Evolutionary conservation across 148 eudicot genomes (phyloP).

Genomic region (Fagopyrum esculentum): DNA sequence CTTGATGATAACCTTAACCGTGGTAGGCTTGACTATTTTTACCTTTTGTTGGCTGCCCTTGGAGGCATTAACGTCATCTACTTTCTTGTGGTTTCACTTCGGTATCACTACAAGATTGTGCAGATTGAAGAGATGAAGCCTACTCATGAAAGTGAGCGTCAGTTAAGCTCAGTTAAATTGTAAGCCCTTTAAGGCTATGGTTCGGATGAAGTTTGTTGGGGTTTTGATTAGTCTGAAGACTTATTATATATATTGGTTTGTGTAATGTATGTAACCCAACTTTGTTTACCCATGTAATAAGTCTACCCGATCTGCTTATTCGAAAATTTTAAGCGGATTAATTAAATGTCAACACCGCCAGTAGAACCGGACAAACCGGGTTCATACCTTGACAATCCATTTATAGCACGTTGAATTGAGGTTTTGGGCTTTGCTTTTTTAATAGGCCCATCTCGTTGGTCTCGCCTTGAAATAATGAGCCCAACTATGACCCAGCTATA

Average conservation of each 20-base stretch:
- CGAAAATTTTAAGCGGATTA: no score
- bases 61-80: constrained; percentile 51
- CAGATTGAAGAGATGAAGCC: constrained; percentile 12
- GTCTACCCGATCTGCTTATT: no score
- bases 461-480: no score
- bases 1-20: constrained; percentile 45
- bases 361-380: no score
- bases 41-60: constrained; percentile 50
- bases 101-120: constrained; percentile 41
- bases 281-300: no score
- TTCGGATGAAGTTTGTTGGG: background rate
- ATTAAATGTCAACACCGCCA: no score
- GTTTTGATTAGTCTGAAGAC: background rate
- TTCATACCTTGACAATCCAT: no score
- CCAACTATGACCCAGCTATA: no score
- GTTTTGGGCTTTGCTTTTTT: no score
- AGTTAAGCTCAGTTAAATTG: constrained; percentile 23
- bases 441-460: no score
- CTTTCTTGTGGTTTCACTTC: constrained; percentile 35
- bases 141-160: constrained; percentile 20
- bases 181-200: background rate
- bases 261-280: background rate
- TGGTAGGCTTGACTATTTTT: constrained; percentile 58
- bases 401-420: no score
- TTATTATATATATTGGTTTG: background rate